phyloP scores from a whole-genome alignment of 2,329 filamentous ascomycete species.

The Botryotinia narcissicola region DNA sequence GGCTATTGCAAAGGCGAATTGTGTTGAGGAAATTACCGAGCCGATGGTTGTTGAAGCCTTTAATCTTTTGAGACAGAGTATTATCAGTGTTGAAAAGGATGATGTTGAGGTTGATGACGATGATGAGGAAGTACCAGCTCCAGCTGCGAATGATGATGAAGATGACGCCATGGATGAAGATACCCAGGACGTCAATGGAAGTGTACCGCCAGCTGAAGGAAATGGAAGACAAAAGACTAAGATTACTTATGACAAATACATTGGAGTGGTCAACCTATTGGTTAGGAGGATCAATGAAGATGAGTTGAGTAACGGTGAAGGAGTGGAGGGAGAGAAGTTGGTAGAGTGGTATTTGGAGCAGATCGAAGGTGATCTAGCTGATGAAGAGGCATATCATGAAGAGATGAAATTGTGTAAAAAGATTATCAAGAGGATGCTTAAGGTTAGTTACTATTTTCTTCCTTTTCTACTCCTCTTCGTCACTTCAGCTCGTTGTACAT shows the following conservation, averaged over 20 bases:
- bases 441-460: conserved; percentile 56
- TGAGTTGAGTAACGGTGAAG: conserved; percentile 71
- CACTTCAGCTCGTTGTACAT: conserved; percentile 36
- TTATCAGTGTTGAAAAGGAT: conserved; percentile 96
- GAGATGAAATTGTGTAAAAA: conserved; percentile 74
- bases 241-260: conserved; percentile 94
- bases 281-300: conserved; percentile 82
- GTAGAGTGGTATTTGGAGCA: conserved; percentile 90
- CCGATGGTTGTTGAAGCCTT: conserved; percentile 90
- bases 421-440: conserved; percentile 94
- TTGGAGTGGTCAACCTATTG: conserved; percentile 81
- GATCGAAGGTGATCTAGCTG: conserved; percentile 77
- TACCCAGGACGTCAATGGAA: conserved; percentile 41
- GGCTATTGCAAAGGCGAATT: conserved; percentile 98
- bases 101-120: conserved; percentile 64
- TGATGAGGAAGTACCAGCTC: conserved; percentile 41
- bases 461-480: conserved; percentile 25
- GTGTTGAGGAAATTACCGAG: conserved; percentile 82
- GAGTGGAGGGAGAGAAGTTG: conserved; percentile 78
- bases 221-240: conserved; percentile 60
- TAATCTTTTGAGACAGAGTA: conserved; percentile 86
- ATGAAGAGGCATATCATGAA: conserved; percentile 74
- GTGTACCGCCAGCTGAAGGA: conserved; percentile 27
- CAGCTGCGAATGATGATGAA: conserved; percentile 45
- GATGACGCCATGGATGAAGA: conserved; percentile 52